A percentile compares a stretch with the other conserved stretches of the same genome.
phyloP scores from a whole-genome alignment of 306 rosid genomes.

The Lathyrus oleraceus region DNA sequence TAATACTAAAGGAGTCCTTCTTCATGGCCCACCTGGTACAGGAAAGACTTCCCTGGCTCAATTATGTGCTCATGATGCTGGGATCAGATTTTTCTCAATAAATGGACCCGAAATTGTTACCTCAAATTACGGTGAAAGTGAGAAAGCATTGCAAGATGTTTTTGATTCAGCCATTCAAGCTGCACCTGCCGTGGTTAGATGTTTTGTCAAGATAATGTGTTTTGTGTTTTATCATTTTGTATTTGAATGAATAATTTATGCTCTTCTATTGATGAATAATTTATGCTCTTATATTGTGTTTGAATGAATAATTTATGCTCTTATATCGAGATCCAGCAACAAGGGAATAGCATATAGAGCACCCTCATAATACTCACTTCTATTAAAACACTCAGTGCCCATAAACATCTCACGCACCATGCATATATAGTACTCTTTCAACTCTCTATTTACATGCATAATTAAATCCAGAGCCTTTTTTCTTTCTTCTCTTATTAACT shows the following conservation, averaged over 20 bases:
- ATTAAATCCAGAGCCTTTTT: neutral
- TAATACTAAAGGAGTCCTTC: slow-evolving; percentile 85
- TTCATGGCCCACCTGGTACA: slow-evolving; percentile 95
- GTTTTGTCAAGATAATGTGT: slow-evolving; percentile 24
- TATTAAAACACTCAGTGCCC: slow-evolving; percentile 6
- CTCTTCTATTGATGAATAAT: slow-evolving; percentile 18
- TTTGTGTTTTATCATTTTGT: slow-evolving; percentile 28
- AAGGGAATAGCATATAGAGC: neutral
- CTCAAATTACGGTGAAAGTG: slow-evolving; percentile 84
- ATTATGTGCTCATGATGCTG: slow-evolving; percentile 70
- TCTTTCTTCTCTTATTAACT: neutral
- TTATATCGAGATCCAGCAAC: neutral
- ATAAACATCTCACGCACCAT: slow-evolving; percentile 5
- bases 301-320: slow-evolving; percentile 27
- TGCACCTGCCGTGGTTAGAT: slow-evolving; percentile 90
- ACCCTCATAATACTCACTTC: neutral
- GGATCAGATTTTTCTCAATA: slow-evolving; percentile 66
- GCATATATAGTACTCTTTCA: neutral
- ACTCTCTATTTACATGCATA: slow-evolving; percentile 1
- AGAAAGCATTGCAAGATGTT: slow-evolving; percentile 62
- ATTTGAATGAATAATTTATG: slow-evolving; percentile 28
- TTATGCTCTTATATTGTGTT: slow-evolving; percentile 20
- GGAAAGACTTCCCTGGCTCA: slow-evolving; percentile 89
- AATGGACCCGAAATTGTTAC: slow-evolving; percentile 84
- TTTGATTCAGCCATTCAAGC: slow-evolving; percentile 76